These are phyloP conservation scores for Mycena citricolor DNA, from an alignment of 1,284 basidiomycete genomes.

Conservation along the genomic window DNA sequence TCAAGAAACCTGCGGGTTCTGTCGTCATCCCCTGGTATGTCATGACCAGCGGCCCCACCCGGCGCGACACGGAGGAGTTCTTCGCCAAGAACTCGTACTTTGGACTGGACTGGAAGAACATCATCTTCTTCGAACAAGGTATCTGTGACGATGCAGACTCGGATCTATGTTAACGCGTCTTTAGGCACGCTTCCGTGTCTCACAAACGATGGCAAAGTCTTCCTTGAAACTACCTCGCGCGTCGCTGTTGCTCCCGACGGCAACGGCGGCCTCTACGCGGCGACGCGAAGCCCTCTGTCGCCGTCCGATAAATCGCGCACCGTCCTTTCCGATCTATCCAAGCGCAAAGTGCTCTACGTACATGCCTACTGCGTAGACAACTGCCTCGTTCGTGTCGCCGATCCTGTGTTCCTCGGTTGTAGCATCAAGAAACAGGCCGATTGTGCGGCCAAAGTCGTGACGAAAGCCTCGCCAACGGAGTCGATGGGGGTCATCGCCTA, in stretches of 20 bases:
- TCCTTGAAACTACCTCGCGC: slow-evolving; percentile 77
- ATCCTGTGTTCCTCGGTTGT: slow-evolving; percentile 95
- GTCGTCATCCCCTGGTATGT: slow-evolving; percentile 93
- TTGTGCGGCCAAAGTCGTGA: slow-evolving; percentile 95
- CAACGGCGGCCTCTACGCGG: slow-evolving; percentile 96
- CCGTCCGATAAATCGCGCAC: slow-evolving; percentile 60
- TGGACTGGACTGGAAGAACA: slow-evolving; percentile 78
- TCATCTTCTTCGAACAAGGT: slow-evolving; percentile 98
- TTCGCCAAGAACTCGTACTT: slow-evolving; percentile 83
- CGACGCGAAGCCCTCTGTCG: slow-evolving; percentile 78
- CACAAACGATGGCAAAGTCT: slow-evolving; percentile 90
- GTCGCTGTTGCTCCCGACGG: slow-evolving; percentile 96
- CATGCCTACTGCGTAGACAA: slow-evolving; percentile 99
- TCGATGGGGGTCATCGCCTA: slow-evolving; percentile 94
- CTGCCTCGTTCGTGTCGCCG: slow-evolving; percentile 96
- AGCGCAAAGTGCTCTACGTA: slow-evolving; percentile 83
- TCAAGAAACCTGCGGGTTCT: slow-evolving; percentile 52
- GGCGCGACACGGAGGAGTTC: slow-evolving; percentile 83
- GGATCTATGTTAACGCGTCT: slow-evolving; percentile 14
- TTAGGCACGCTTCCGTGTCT: slow-evolving; percentile 94
- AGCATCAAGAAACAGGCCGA: slow-evolving; percentile 84
- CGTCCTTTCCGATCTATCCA: slow-evolving; percentile 82
- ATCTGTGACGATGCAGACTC: slow-evolving; percentile 26
- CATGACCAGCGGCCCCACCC: slow-evolving; percentile 98
- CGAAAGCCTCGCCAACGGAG: slow-evolving; percentile 85